These are phyloP conservation scores for Meyerozyma carpophila DNA, from an alignment of 1,139 yeast species.

Conservation along the genomic window DNA sequence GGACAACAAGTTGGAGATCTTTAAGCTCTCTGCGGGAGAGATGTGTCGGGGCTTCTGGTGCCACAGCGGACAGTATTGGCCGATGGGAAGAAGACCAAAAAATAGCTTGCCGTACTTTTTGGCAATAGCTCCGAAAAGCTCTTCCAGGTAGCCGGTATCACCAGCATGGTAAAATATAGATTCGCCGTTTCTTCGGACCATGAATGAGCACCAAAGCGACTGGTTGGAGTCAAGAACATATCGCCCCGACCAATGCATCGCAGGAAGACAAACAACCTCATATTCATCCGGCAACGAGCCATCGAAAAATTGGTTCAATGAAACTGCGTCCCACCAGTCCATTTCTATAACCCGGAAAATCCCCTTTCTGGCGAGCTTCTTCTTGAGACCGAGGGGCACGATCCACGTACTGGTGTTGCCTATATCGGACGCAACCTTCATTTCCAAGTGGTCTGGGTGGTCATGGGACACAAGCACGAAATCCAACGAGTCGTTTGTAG, in stretches of 20 bases:
- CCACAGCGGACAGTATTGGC: slow-evolving; percentile 95
- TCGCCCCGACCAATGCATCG: slow-evolving; percentile 98
- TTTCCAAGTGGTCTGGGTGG: slow-evolving; percentile 91
- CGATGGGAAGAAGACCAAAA: slow-evolving; percentile 81
- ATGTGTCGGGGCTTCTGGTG: slow-evolving; percentile 88
- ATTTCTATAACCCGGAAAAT: slow-evolving; percentile 58
- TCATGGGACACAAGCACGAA: slow-evolving; percentile 83
- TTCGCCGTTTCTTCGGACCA: slow-evolving; percentile 58
- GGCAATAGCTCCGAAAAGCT: slow-evolving; percentile 61
- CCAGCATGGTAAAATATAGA: slow-evolving; percentile 88
- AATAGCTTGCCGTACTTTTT: slow-evolving; percentile 57
- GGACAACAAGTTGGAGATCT: slow-evolving; percentile 58
- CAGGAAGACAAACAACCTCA: slow-evolving; percentile 84
- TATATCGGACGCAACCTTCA: slow-evolving; percentile 49
- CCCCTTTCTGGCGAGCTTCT: slow-evolving; percentile 52
- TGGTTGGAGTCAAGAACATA: slow-evolving; percentile 69
- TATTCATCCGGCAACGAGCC: slow-evolving; percentile 43
- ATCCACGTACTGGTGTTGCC: slow-evolving; percentile 71
- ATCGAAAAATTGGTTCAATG: slow-evolving; percentile 29
- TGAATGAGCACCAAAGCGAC: slow-evolving; percentile 84
- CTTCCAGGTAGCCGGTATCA: slow-evolving; percentile 83
- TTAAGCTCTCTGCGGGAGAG: slow-evolving; percentile 70
- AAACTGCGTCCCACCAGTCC: slow-evolving; percentile 86
- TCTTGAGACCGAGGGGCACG: slow-evolving; percentile 75
- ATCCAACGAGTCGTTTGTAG: slow-evolving; percentile 47